A percentile compares a stretch with the other conserved stretches of the same genome.
These are phyloP conservation scores for Brassica incana DNA, from an alignment of 345 rosid species.

Conservation along the genomic window DNA sequence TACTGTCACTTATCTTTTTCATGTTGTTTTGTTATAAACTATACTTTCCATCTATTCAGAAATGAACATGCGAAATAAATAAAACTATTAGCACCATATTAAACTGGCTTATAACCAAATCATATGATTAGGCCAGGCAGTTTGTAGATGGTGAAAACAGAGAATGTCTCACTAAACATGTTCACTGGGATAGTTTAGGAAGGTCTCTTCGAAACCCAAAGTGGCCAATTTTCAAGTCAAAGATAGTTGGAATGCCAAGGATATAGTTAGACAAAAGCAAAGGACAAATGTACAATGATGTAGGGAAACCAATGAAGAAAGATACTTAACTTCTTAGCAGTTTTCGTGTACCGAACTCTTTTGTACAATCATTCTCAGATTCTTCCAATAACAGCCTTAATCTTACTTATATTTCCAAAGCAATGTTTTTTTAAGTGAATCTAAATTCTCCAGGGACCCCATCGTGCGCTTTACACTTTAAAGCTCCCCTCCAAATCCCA, in stretches of 20 bases:
- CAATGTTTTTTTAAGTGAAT: conserved; percentile 61
- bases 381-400: conserved; percentile 70
- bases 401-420: conserved; percentile 56
- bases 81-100: neutral
- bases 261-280: conserved; percentile 53
- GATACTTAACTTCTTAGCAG: conserved; percentile 80
- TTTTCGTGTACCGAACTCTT: conserved; percentile 47
- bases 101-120: conserved; percentile 1
- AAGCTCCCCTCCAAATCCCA: conserved; percentile 50
- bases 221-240: conserved; percentile 22
- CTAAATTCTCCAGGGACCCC: conserved; percentile 62
- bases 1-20: neutral
- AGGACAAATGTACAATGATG: conserved; percentile 44
- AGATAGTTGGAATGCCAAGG: neutral
- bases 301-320: conserved; percentile 47
- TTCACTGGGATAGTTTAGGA: neutral
- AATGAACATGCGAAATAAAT: neutral
- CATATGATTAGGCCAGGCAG: conserved; percentile 10
- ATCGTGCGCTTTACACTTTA: conserved; percentile 61
- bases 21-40: neutral
- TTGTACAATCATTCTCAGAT: conserved; percentile 66
- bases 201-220: neutral
- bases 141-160: conserved; percentile 11
- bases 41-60: neutral
- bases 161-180: conserved; percentile 16